Conservation (phyloP, 139 green algal species). For the Chlamydomonas sp. region DNA sequence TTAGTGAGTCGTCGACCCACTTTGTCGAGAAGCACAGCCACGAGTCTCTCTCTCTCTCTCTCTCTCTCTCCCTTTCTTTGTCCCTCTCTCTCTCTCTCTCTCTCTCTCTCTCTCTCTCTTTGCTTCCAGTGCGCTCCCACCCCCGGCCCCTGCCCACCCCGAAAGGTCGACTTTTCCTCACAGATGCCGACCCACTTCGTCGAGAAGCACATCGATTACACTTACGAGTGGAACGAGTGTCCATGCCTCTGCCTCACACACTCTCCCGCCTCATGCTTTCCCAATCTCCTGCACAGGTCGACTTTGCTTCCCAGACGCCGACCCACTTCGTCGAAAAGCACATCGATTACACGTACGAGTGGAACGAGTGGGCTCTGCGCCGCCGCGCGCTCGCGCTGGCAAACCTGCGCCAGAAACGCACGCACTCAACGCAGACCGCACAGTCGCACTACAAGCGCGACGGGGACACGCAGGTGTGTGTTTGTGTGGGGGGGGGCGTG, state of each 20-base stretch:
- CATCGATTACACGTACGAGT: constrained; percentile 62
- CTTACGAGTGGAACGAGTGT: constrained; percentile 73
- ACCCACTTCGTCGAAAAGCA: constrained; percentile 58
- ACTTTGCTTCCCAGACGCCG: constrained; percentile 62
- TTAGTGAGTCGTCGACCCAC: no score
- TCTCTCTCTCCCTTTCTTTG: no score
- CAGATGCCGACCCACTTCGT: constrained; percentile 66
- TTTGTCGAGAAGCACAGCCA: no score
- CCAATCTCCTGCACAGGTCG: no score
- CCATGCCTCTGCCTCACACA: no score
- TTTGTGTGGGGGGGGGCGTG: constrained; percentile 40
- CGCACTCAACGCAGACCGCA: constrained; percentile 50
- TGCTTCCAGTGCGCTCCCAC: no score
- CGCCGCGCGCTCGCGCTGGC: constrained; percentile 48
- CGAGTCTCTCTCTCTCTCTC: no score
- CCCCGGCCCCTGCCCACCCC: no score
- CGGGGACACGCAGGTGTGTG: constrained; percentile 47
- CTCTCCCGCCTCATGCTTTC: no score
- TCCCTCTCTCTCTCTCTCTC: no score
- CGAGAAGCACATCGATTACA: constrained; percentile 55
- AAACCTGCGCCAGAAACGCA: constrained; percentile 60
- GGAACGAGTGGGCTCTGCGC: constrained; percentile 71
- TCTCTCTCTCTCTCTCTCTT: no score
- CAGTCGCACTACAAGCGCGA: constrained; percentile 59
- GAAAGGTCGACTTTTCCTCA: constrained; percentile 49